Evolutionary conservation across 441 rosid genomes (phyloP).

Genomic region (Pelargonium citronellum): DNA sequence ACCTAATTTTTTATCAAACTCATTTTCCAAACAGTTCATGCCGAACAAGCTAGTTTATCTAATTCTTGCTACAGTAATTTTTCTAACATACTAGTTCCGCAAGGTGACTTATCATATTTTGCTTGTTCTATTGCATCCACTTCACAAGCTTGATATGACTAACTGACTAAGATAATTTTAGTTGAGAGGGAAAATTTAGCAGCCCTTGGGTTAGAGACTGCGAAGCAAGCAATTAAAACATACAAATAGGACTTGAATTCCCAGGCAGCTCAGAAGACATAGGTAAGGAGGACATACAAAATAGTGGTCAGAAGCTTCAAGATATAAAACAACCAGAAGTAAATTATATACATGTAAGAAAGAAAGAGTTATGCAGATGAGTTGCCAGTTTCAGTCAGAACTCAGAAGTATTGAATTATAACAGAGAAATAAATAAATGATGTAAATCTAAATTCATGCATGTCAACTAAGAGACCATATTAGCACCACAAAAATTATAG

Average conservation of each 20-base stretch:
- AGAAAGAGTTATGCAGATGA: not conserved
- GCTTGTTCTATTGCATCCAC: not conserved
- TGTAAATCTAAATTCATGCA: not conserved
- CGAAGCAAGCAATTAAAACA: not conserved
- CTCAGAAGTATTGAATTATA: not conserved
- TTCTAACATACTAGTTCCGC: not conserved
- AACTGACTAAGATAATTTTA: not conserved
- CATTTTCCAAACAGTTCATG: no score
- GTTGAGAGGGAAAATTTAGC: constrained; percentile 1
- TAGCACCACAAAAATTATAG: constrained; percentile 10
- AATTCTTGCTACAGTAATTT: not conserved
- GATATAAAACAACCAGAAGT: no score
- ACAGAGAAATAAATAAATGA: not conserved
- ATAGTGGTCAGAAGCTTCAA: no score
- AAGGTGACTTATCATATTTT: not conserved
- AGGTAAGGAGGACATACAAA: no score
- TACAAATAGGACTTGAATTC: not conserved
- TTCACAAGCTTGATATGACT: not conserved
- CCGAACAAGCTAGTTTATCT: not conserved
- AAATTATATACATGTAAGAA: not conserved
- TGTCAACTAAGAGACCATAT: not conserved
- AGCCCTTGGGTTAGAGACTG: not conserved
- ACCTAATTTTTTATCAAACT: no score
- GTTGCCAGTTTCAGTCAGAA: not conserved
- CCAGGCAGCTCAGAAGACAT: no score